phyloP scores from a whole-genome alignment of 306 rosid species.

The Sesbania bispinosa region DNA sequence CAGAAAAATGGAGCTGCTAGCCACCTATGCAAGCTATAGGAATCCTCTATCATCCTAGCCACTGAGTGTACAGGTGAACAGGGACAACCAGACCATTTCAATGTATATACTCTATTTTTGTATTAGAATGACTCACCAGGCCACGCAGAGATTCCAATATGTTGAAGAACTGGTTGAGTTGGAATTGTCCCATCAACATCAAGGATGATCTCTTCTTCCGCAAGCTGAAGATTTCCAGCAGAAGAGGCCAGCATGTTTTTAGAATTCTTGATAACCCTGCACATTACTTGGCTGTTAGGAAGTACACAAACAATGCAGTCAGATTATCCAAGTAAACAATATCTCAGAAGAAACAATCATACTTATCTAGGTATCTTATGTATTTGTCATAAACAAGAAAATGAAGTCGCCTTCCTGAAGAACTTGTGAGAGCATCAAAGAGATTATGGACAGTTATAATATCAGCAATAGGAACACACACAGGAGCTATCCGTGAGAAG shows the following conservation, averaged over 20 bases:
- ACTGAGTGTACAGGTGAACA: not conserved
- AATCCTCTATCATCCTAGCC: constrained; percentile 3
- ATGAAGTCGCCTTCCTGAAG: constrained; percentile 67
- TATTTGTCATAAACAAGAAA: constrained; percentile 87
- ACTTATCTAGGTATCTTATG: constrained; percentile 77
- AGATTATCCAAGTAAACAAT: too few species aligned
- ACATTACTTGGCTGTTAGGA: constrained; percentile 16
- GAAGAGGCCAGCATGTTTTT: constrained; percentile 48
- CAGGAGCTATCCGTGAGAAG: constrained; percentile 88
- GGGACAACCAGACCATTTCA: not conserved
- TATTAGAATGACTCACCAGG: constrained; percentile 61
- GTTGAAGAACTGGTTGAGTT: constrained; percentile 92
- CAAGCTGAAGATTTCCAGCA: constrained; percentile 62
- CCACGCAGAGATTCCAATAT: constrained; percentile 88
- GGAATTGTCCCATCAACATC: constrained; percentile 90
- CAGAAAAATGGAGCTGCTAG: constrained; percentile 1
- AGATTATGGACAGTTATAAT: constrained; percentile 76
- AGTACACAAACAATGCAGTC: constrained; percentile 13
- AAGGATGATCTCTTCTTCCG: constrained; percentile 73
- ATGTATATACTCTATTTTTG: not conserved
- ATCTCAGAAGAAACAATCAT: too few species aligned
- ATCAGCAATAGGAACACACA: constrained; percentile 70
- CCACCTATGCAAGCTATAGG: constrained; percentile 11
- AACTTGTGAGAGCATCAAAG: constrained; percentile 63
- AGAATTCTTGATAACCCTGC: constrained; percentile 71